Evolutionary conservation across 179 eudicot genomes (phyloP).

Genomic region (Spinacia oleracea): DNA sequence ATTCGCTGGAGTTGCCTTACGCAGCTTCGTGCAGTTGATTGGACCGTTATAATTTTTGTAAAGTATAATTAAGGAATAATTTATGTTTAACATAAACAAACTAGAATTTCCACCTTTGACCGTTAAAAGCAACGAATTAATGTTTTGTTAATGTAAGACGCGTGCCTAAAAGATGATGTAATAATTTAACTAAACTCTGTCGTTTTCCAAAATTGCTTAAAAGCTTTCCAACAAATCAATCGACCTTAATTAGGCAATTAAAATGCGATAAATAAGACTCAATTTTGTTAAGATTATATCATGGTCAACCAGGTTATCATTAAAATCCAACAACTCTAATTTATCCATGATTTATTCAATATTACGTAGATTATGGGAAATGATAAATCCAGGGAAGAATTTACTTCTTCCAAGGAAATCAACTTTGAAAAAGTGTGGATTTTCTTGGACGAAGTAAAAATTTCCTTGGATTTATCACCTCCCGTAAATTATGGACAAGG

Average conservation of each 20-base stretch:
- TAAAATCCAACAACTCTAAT: background rate
- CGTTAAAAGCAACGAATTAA: background rate
- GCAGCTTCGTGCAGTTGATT: too few relatives aligned
- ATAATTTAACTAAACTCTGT: slow-evolving; percentile 6
- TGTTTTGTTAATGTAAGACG: background rate
- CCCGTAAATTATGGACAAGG: too few relatives aligned
- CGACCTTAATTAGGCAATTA: background rate
- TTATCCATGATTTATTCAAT: too few relatives aligned
- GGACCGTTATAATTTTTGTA: too few relatives aligned
- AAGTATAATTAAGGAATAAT: too few relatives aligned
- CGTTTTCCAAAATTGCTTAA: background rate
- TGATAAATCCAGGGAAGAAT: too few relatives aligned
- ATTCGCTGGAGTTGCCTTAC: too few relatives aligned
- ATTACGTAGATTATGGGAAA: too few relatives aligned
- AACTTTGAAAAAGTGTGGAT: too few relatives aligned
- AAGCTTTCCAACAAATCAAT: background rate
- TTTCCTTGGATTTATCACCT: too few relatives aligned
- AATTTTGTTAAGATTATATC: background rate
- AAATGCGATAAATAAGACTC: background rate
- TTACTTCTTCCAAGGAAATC: too few relatives aligned
- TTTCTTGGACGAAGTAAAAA: too few relatives aligned
- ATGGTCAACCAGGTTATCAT: slow-evolving; percentile 14
- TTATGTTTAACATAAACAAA: background rate
- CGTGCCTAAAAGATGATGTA: background rate
- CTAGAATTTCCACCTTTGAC: background rate